Percentiles rank a stretch among this genome's conserved stretches.
Evolutionary conservation across 2,329 filamentous ascomycete genomes (phyloP).

Genomic region (Helotiales sp.): DNA sequence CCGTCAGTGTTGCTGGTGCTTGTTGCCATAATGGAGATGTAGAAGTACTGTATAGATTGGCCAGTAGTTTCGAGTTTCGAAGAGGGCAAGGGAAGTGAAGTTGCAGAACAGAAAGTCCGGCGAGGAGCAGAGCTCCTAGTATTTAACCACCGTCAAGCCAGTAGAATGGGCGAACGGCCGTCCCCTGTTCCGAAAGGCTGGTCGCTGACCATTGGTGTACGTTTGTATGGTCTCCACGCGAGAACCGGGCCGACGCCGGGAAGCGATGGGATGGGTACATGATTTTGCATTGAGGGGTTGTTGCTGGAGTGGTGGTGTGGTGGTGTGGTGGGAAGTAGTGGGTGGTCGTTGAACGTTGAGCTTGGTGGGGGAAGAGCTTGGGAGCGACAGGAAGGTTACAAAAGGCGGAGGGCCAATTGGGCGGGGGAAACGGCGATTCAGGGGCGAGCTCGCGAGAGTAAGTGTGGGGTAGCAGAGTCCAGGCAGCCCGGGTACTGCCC

Average conservation of each 20-base stretch:
- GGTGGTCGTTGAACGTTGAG: neutral
- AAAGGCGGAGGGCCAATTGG: neutral
- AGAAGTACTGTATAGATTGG: too few relatives aligned
- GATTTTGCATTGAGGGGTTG: neutral
- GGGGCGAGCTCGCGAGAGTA: neutral
- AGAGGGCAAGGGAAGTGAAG: too few relatives aligned
- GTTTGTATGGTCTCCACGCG: conserved; percentile 8
- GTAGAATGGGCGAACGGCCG: neutral
- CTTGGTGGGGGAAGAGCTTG: neutral
- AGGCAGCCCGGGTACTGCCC: conserved; percentile 7
- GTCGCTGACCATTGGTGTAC: neutral
- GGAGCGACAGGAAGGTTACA: neutral
- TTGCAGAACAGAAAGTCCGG: neutral
- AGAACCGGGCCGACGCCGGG: neutral
- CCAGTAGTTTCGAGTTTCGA: too few relatives aligned
- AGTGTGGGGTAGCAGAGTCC: neutral
- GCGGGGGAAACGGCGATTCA: neutral
- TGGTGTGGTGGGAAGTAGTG: neutral
- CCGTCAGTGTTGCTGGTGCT: conserved; percentile 50
- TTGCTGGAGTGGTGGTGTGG: too few relatives aligned
- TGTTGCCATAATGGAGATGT: conserved; percentile 15
- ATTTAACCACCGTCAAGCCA: conserved; percentile 4
- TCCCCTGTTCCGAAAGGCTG: conserved; percentile 5
- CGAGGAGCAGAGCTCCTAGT: neutral
- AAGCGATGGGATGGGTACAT: neutral